Base-by-base conservation (phyloP, 1,139 yeast species). In the Pichia cactophila region DNA sequence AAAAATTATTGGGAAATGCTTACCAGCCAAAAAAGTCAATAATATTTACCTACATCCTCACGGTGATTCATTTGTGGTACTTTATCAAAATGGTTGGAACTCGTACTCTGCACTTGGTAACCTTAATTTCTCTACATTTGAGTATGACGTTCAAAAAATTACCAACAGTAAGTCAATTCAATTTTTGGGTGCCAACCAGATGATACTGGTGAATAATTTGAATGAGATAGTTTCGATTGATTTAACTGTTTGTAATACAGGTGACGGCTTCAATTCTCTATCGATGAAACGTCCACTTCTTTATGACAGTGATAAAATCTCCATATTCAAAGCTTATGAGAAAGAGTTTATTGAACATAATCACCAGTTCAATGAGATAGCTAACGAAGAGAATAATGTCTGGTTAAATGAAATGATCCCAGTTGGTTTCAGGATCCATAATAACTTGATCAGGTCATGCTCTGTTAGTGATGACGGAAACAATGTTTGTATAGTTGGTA, bases 401-500 rank as follows among this genome's bases (percentile, higher is more conserved):
- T 66, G 69, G 69, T 42, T 58, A n/a, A 53, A 47, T 26, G 57
- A 59, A 43, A 54, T 56, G 53, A 40, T 65, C 14, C 69, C 69
- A 4, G 42, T 59, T 5, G 37, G 49, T 2, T 66, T 65, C 45
- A 56, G 56, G 36, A 44, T 63, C 20, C 54, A 54, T 31, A 65
- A 65, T 47, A 42, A 49, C 31, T 53, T 49, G 14, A 64, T 70
- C 4, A 47, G 58, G 11, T 57, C 63, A 36, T 57, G 63, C 11
- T 58, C 68, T 0, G 60, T 64, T 4, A 67, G 70, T 40, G 65
- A 62, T 44, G 69, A 69, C 56, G 73, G 72, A 1, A 59, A 61
- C 39, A 58, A 54, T 43, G 54, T 70, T 5, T 71, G 73, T 36
- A 42, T 70, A 10, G 62, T 69, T 12, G 73, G 72, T 5, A 56